Base-by-base conservation (phyloP, 345 rosid genomes). In the Hypericum perforatum region DNA sequence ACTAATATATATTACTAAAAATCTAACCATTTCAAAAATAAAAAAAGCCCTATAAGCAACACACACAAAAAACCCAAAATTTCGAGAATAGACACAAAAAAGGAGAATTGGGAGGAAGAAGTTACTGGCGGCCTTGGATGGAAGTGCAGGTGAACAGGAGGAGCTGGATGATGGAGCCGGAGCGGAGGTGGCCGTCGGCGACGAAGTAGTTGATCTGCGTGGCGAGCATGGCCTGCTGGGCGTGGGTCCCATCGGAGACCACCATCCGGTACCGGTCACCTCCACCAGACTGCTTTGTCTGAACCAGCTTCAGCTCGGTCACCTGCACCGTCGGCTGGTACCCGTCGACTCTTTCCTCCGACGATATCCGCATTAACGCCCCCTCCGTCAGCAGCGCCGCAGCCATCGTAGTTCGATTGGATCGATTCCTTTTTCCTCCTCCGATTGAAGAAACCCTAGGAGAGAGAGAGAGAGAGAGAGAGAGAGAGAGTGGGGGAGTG, bases 141-240 rank as follows among this genome's bases (percentile, higher is more conserved):
- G 68, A 54, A 46, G 78, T 80, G 50, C 94, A 82, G 52, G 79
- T 67, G 61, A 70, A 89, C 13, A 72, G 71, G 22, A 72, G 71
- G 69, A 86, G 56, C 61, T 63, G 74, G 40, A 89, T 44, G 16
- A 89, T 14, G 39, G 95, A 82, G 0, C 95, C 94, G 6, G 71
- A 13, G 63, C 78, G 81, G 68, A 89, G 43, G 41, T 15, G 54
- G 0, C 84, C 80, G 39, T 74, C 64, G 37, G 57, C 61, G 5
- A 86, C 90, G 9, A 82, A 66, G 43, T 54, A 57, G 45, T 84
- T 84, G 63, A 72, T 68, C 61, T 68, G 73, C 8, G 84, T 72
- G 16, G 78, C 83, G 9, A 90, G 82, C 90, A 90, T 78, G 9
- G 86, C 94, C 68, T 84, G 90, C 62, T 70, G 84, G 49, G 44